These are phyloP conservation scores for Camptophora hylomeconis DNA, from an alignment of 2,329 filamentous ascomycete genomes.

Conservation along the genomic window DNA sequence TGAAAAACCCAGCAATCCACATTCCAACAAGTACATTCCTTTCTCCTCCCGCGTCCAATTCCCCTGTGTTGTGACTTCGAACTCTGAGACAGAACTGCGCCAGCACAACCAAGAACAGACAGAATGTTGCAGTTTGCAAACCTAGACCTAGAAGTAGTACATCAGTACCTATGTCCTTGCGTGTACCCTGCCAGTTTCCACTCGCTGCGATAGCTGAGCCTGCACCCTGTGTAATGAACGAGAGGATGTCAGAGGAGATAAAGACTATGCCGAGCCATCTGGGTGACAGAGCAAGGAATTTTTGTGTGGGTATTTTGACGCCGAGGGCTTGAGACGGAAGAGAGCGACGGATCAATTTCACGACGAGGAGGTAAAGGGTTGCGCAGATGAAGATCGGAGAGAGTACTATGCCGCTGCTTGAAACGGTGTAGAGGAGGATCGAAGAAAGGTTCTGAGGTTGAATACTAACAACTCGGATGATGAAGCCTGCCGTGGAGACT, in stretches of 20 bases:
- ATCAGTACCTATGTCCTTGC: slow-evolving; percentile 10
- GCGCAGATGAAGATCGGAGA: slow-evolving; percentile 38
- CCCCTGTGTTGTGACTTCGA: slow-evolving; percentile 16
- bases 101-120: slow-evolving; percentile 17
- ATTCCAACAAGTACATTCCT: slow-evolving; percentile 29
- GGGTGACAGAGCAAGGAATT: slow-evolving; percentile 25
- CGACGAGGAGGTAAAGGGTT: slow-evolving; percentile 39
- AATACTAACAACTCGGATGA: slow-evolving; percentile 25
- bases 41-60: slow-evolving; percentile 21
- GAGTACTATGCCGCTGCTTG: slow-evolving; percentile 32
- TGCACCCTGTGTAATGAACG: slow-evolving; percentile 32
- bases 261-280: slow-evolving; percentile 33
- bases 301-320: slow-evolving; percentile 19
- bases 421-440: slow-evolving; percentile 28
- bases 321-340: slow-evolving; percentile 18
- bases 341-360: slow-evolving; percentile 30
- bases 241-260: slow-evolving; percentile 33
- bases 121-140: slow-evolving; percentile 20
- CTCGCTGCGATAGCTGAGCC: slow-evolving; percentile 33
- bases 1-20: slow-evolving; percentile 32
- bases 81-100: slow-evolving; percentile 17
- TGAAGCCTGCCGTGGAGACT: slow-evolving; percentile 33
- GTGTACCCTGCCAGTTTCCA: slow-evolving; percentile 29
- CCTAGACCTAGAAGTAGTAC: slow-evolving; percentile 17
- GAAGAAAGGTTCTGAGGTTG: slow-evolving; percentile 20